Base-by-base conservation (phyloP, 1,284 basidiomycete species). In the Termitomyces sp. region DNA sequence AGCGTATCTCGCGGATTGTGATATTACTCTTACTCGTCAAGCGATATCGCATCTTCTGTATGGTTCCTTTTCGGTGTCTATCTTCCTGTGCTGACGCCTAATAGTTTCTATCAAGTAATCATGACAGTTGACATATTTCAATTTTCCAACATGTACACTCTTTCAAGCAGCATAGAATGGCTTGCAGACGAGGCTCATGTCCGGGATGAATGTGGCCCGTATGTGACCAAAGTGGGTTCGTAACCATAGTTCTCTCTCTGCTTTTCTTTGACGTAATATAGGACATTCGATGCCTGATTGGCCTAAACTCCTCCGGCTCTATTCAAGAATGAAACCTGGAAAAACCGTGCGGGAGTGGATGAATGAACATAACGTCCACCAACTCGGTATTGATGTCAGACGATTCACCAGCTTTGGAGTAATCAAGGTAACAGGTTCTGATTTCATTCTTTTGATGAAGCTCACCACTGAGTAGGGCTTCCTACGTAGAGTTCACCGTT, bases 341-440 rank as follows among this genome's bases (percentile, higher is more conserved):
- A 83, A 85, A 57, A 94, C 92, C 0, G 79, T 99, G 2, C 81
- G 84, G 44, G 85, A 93, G 50, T 99, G 97, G 96, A 91, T 94
- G 75, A 86, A 93, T 61, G 78, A 79, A 41, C 79, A 93, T 64
- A 76, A 86, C 28, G 82, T 94, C 3, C 77, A 85, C 48, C 73
- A 77, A 6, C 71, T 88, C 17, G 91, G 90, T 1, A 88, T 99
- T 54, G 97, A 99, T 67, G 83, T 93, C 7, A 82, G 96, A 5
- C 83, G 97, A 13, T 97, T 99, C 69, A 88, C 94, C n/a, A 94
- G 90, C 59, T 99, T 99, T 66, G 97, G 96, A 12, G 90, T 98
- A n/a, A 97, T 99, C 73, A 99, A 99, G 73, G 88, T 83, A 64
- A 19, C 15, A 30, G 36, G 5, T 12, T 36, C 49, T 52, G 5